A percentile compares a stretch with the other conserved stretches of the same genome.
These are phyloP conservation scores for Bruguiera hainesii DNA, from an alignment of 441 rosid genomes.

Conservation along the genomic window DNA sequence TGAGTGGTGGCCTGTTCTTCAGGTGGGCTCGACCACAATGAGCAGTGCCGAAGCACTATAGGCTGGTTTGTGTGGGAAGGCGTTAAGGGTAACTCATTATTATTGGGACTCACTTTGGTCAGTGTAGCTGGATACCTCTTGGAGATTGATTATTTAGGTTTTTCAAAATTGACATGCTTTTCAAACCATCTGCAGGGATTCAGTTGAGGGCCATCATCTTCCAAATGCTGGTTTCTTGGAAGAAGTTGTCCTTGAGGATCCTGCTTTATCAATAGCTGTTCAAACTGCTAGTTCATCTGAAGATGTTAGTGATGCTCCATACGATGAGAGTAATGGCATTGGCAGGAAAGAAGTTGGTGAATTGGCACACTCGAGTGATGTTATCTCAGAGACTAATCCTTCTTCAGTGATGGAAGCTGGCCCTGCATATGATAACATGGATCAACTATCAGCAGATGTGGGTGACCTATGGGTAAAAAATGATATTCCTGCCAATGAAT, in stretches of 20 bases:
- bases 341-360: conserved; percentile 33
- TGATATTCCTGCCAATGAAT: conserved; percentile 31
- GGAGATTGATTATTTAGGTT: conserved; percentile 9
- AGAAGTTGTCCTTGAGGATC: conserved; percentile 80
- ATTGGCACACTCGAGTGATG: conserved; percentile 23
- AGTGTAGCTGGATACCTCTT: conserved; percentile 21
- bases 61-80: conserved; percentile 93
- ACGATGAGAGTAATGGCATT: conserved; percentile 28
- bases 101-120: conserved; percentile 84
- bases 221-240: conserved; percentile 84
- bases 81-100: conserved; percentile 75
- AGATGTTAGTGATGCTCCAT: conserved; percentile 29
- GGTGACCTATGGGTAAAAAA: conserved; percentile 44
- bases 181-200: conserved; percentile 55
- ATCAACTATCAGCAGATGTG: conserved; percentile 36
- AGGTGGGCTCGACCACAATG: conserved; percentile 93
- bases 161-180: conserved; percentile 21
- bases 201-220: conserved; percentile 70
- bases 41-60: conserved; percentile 69
- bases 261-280: conserved; percentile 36
- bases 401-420: conserved; percentile 28
- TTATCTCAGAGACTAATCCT: conserved; percentile 17
- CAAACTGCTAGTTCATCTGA: conserved; percentile 47
- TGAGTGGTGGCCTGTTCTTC: conserved; percentile 9
- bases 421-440: conserved; percentile 29